phyloP scores from a whole-genome alignment of 495 filamentous ascomycete genomes.

The Coniosporium apollinis region DNA sequence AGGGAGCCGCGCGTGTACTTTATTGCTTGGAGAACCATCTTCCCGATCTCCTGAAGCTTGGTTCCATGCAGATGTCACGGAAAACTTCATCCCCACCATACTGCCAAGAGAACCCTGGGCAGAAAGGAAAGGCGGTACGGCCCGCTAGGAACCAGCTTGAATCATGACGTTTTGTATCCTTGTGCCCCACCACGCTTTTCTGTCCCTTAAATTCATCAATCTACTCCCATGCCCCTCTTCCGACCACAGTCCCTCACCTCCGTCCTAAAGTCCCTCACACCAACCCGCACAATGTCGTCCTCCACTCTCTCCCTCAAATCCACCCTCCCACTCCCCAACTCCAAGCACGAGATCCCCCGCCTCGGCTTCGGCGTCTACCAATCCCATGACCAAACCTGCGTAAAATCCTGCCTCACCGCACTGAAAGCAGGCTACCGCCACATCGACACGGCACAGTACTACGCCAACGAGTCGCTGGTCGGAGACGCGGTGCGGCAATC shows the following conservation, averaged over 20 bases:
- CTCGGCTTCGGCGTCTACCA: slow-evolving; percentile 66
- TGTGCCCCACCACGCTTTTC: no score
- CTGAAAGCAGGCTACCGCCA: slow-evolving; percentile 49
- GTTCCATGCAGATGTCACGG: no score
- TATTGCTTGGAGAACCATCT: slow-evolving; percentile 71
- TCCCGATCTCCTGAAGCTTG: neutral
- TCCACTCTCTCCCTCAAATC: slow-evolving; percentile 33
- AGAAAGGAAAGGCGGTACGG: no score
- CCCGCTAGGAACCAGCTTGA: no score
- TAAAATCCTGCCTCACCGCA: slow-evolving; percentile 41
- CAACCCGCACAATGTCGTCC: neutral
- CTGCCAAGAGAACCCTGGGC: no score
- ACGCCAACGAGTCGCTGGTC: slow-evolving; percentile 50
- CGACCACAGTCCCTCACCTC: no score
- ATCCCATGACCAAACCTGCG: slow-evolving; percentile 32
- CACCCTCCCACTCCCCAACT: slow-evolving; percentile 37
- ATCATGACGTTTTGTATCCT: no score
- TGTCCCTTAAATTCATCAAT: no score
- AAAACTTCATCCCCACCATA: no score
- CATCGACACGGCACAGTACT: slow-evolving; percentile 59
- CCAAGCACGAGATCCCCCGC: slow-evolving; percentile 37
- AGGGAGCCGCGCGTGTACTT: slow-evolving; percentile 63
- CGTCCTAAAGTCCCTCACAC: no score
- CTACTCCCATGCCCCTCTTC: no score
- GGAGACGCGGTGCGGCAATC: slow-evolving; percentile 42